phyloP scores from a whole-genome alignment of 2,329 filamentous ascomycete species.

The Penicillium psychrosexuale region DNA sequence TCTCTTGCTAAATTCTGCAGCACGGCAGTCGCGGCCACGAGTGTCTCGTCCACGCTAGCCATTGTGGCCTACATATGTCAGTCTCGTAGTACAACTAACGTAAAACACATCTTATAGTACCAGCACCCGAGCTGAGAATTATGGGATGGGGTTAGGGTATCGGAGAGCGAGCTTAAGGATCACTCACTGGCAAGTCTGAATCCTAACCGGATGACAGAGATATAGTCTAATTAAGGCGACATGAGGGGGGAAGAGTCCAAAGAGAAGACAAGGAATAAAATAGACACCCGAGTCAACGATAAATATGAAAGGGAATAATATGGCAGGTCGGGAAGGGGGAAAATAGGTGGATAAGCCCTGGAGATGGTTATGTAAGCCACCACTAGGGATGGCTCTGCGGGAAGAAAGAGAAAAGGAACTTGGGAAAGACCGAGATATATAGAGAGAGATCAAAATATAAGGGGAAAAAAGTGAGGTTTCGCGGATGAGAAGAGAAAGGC shows the following conservation, averaged over 20 bases:
- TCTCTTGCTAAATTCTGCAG: conserved; percentile 47
- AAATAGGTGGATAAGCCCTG: conserved; percentile 3
- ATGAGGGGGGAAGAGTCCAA: conserved; percentile 20
- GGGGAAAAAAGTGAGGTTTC: background rate
- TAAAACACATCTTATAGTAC: background rate
- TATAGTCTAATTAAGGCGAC: conserved; percentile 29
- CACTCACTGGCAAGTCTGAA: conserved; percentile 30
- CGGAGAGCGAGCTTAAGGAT: background rate
- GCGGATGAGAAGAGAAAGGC: background rate
- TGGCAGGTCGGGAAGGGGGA: conserved; percentile 13
- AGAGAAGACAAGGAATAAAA: background rate
- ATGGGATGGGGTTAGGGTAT: background rate
- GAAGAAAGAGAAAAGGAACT: background rate
- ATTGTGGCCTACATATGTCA: conserved; percentile 39
- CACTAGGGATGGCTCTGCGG: background rate
- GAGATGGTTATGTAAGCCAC: conserved; percentile 11
- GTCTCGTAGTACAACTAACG: conserved; percentile 1
- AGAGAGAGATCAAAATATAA: background rate
- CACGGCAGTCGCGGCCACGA: conserved; percentile 47
- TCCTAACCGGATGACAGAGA: conserved; percentile 27
- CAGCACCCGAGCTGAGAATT: background rate
- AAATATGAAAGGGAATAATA: conserved; percentile 8
- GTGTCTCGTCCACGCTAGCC: conserved; percentile 48
- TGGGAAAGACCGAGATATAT: background rate
- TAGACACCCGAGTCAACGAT: conserved; percentile 13